Evolutionary conservation across 108 stramenopile species (phyloP), one percentile per base, ranked within the genome.

Genomic region (Asterionellopsis glacialis): DNA sequence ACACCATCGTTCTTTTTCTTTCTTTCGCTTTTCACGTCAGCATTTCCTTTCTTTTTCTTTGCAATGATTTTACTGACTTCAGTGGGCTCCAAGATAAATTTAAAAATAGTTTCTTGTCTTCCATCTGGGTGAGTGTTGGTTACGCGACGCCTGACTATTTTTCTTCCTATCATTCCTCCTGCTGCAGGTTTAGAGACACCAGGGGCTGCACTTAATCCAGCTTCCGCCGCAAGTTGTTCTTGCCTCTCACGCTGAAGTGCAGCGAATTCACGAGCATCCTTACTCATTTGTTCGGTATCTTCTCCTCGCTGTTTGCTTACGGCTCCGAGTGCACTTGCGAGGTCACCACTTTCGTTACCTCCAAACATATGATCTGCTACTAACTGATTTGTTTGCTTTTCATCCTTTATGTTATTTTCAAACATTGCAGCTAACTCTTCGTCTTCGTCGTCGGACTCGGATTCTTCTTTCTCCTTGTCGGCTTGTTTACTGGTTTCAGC

Each of bases 121-220:
- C 93, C 93, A 57, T 91, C 88, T 1, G 85, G 78, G 52, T 78
- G 53, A 0, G 93, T 94, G 69, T 88, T 93, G 3, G 78, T 87
- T 15, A 90, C 67, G 21, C 73, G 72, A 47, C 85, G 73, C 14
- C 92, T 73, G 55, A 93, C 76, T n/a, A 87, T 76, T 61, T 88
- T 86, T 6, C 72, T 59, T 22, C 68, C 72, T 22, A 52, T 43
- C 40, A 48, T 12, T 13, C 67, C 24, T 4, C 41, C 49, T 15
- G n/a, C 43, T 0, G 50, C 43, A 18, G 41, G 13, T 33, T 51
- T 38, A 10, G 57, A 27, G 24, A 48, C 55, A 26, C 68, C 67
- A n/a, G 43, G 15, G 11, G 11, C 33, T 40, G 72, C 55, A 33
- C 64, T 68, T 12, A 85, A 25, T 12, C 83, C 85, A 57, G 73